A percentile compares a stretch with the other conserved stretches of the same genome.
These are phyloP conservation scores for Tolypocladium ovalisporum DNA, from an alignment of 2,329 filamentous ascomycete species.

Conservation along the genomic window DNA sequence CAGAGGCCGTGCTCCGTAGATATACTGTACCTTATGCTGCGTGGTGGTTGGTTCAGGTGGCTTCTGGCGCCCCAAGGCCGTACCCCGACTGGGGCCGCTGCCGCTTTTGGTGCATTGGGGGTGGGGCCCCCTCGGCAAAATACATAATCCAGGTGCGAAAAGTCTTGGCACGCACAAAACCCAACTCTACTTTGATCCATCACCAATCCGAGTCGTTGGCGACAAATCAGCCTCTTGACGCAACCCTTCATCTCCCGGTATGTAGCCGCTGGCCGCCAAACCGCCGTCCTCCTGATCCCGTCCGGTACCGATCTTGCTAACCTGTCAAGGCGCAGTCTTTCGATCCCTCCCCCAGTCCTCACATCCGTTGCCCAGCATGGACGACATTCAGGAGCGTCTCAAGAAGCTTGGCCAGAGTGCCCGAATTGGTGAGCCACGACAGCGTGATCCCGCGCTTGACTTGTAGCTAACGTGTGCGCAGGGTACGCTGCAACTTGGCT, in stretches of 20 bases:
- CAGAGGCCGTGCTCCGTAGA: background rate
- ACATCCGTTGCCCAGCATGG: conserved; percentile 31
- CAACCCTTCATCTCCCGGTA: conserved; percentile 22
- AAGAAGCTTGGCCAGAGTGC: conserved; percentile 45
- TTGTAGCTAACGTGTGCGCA: conserved; percentile 6
- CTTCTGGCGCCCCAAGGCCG: background rate
- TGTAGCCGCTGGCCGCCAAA: conserved; percentile 9
- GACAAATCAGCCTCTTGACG: conserved; percentile 23
- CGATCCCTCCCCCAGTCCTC: conserved; percentile 11
- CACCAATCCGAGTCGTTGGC: conserved; percentile 23
- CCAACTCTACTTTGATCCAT: conserved; percentile 24
- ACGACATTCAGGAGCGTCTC: conserved; percentile 46
- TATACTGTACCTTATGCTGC: background rate
- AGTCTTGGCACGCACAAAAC: conserved; percentile 36
- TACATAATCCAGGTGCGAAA: conserved; percentile 29
- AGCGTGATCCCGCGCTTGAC: background rate
- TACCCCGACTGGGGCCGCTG: background rate
- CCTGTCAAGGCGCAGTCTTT: background rate
- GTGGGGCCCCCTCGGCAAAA: conserved; percentile 17
- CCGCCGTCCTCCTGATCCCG: background rate
- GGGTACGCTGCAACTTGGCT: conserved; percentile 22
- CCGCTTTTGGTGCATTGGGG: background rate
- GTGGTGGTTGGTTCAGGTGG: background rate
- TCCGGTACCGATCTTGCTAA: conserved; percentile 5
- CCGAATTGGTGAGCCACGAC: conserved; percentile 55